Base-by-base conservation (phyloP, 176 grass and related monocot genomes). In the Secale cereale region DNA sequence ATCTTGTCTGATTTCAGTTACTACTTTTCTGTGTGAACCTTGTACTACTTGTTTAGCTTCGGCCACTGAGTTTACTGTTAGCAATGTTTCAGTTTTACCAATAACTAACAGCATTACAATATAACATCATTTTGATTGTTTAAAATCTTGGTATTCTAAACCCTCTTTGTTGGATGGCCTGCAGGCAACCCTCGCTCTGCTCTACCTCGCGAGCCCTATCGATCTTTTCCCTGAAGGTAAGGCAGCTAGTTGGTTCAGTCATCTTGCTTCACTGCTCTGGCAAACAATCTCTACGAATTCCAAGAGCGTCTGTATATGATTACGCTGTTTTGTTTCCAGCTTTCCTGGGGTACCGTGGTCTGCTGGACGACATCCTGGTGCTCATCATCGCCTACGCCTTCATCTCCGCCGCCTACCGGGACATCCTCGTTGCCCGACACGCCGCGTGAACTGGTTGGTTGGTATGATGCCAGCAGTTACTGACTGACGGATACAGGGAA, bases 141-240 rank as follows among this genome's bases (percentile, higher is more conserved):
- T 29, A 43, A 4, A 25, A 27, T 33, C 13, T 15, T 17, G 17
- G 17, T 48, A 30, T 50, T 66, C 40, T 67, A 16, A 76, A 52
- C 19, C 30, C 7, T 5, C 2, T 3, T 19, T 50, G 27, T 6
- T 50, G 6, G 29, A 67, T 33, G 40, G 8, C 28, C 10, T 32
- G 10, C 79, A 81, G 79, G 65, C 35, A 36, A 1, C 1, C 13
- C 28, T 81, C 40, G 50, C 62, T 70, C 2, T 69, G 62, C 20
- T 69, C 45, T 81, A 81, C 45, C 64, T 81, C 20, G 22, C 25
- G 45, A 26, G 12, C 65, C 79, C 79, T 68, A 14, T 69, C 4
- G 62, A 81, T 48, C 13, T 81, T 36, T 43, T 67, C 68, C 64
- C 64, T 56, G 64, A 81, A 81, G 64, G 79, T 81, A 56, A 56